Evolutionary conservation across 2,329 filamentous ascomycete species (phyloP).

Genomic region (Periglandula ipomoeae): DNA sequence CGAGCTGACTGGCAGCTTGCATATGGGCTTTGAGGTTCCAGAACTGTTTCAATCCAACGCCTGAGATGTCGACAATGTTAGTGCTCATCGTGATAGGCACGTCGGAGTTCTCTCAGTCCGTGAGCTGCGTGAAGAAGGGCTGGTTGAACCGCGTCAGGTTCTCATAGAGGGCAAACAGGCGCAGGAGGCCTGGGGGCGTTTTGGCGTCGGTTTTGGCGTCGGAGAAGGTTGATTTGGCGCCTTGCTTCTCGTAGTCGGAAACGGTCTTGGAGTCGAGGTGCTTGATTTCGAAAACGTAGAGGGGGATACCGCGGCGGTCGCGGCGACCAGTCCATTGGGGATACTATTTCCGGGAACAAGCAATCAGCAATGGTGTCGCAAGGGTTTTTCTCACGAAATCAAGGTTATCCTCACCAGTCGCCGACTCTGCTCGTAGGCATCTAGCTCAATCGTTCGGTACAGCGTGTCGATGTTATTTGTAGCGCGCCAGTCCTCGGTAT

Average conservation of each 20-base stretch:
- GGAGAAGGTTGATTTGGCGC: slow-evolving; percentile 45
- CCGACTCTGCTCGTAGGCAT: slow-evolving; percentile 73
- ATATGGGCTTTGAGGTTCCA: slow-evolving; percentile 93
- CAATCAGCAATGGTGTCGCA: background rate
- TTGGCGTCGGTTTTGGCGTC: slow-evolving; percentile 57
- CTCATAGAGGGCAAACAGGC: slow-evolving; percentile 88
- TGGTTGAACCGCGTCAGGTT: slow-evolving; percentile 81
- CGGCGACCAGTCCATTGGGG: slow-evolving; percentile 91
- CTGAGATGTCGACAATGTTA: slow-evolving; percentile 89
- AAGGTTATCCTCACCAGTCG: slow-evolving; percentile 50
- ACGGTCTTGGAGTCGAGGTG: slow-evolving; percentile 78
- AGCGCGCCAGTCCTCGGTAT: slow-evolving; percentile 79
- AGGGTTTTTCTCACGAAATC: background rate
- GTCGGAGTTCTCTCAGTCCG: slow-evolving; percentile 59
- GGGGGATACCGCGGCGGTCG: slow-evolving; percentile 81
- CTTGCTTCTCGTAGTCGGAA: slow-evolving; percentile 62
- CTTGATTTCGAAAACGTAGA: slow-evolving; percentile 84
- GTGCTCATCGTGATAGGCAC: slow-evolving; percentile 89
- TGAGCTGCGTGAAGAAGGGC: slow-evolving; percentile 71
- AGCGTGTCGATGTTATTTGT: slow-evolving; percentile 69
- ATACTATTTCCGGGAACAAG: slow-evolving; percentile 45
- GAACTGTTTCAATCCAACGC: slow-evolving; percentile 84
- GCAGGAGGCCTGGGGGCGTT: slow-evolving; percentile 66
- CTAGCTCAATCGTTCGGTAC: slow-evolving; percentile 78
- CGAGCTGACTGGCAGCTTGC: slow-evolving; percentile 81